Evolutionary conservation across 768 basidiomycete species (phyloP).

Genomic region (Boletus sp.): DNA sequence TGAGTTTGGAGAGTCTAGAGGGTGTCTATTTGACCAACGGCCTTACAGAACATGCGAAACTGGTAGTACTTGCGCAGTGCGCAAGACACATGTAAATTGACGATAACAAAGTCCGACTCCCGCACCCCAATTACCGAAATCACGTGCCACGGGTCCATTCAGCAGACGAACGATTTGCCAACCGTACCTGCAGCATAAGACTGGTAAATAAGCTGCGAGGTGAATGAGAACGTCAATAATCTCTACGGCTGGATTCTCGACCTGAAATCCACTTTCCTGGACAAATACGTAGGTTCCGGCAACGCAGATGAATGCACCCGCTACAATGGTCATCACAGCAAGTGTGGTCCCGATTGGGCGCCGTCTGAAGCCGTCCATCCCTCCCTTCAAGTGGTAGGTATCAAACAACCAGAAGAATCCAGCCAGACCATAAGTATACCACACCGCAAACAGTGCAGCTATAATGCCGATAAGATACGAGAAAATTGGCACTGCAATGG

Average conservation of each 20-base stretch:
- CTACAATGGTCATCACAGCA: constrained; percentile 34
- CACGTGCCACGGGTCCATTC: constrained; percentile 26
- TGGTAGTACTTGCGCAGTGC: background rate
- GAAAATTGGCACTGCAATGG: constrained; percentile 53
- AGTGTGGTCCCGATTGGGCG: constrained; percentile 35
- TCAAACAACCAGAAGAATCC: constrained; percentile 57
- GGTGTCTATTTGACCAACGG: constrained; percentile 13
- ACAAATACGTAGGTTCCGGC: constrained; percentile 46
- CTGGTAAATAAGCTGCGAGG: constrained; percentile 43
- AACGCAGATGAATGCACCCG: constrained; percentile 49
- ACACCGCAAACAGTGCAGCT: constrained; percentile 54
- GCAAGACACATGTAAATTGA: constrained; percentile 15
- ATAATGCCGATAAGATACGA: constrained; percentile 53
- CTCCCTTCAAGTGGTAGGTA: constrained; percentile 41
- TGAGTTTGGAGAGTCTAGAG: background rate
- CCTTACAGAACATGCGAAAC: background rate
- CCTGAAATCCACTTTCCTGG: constrained; percentile 35
- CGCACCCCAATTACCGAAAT: constrained; percentile 3
- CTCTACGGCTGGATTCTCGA: background rate
- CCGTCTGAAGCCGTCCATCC: constrained; percentile 32
- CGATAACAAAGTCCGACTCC: constrained; percentile 12
- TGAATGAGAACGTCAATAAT: constrained; percentile 1
- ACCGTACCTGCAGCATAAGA: constrained; percentile 39
- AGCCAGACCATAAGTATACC: constrained; percentile 55
- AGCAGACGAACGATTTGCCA: constrained; percentile 44